Evolutionary conservation across 2,329 filamentous ascomycete species (phyloP), one percentile per base, ranked within the genome.

Genomic region (Juglanconis oblonga): DNA sequence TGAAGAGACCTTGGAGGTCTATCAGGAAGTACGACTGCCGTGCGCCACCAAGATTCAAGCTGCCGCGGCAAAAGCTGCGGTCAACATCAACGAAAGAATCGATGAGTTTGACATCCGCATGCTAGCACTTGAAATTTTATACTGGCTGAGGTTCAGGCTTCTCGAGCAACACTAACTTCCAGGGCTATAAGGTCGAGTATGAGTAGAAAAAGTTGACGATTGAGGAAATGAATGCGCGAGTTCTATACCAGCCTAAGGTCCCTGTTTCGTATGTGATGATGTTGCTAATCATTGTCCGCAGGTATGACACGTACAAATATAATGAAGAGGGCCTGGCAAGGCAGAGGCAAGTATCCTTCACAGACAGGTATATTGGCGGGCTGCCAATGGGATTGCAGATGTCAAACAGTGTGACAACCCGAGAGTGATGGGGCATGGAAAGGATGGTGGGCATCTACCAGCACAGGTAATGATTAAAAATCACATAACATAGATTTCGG

Each of bases 181-280:
- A 79, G 0, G 80, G 78, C 0, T 89, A 89, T 72, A 85, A 84
- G 67, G 86, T 89, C 0, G 80, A 83, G 63, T 81, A 88, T 55
- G 79, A 85, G 65, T 81, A 76, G 64, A 79, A 83, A 51, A 86
- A 87, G 63, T 68, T 89, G 36, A 89, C 87, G 0, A 88, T 89
- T 53, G 85, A 88, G 64, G 86, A 89, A 70, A 88, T 89, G 85
- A 89, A 89, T 62, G 76, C 77, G 76, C 84, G 74, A 75, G 81
- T 77, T 52, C 5, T 48, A 24, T 24, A 24, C 24, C 24, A 24
- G 5, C 1, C 7, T 11, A 4, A 1, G 1, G 2, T 1, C 2
- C 32, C 0, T 13, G 3, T 29, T 0, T 4, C 4, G 13, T 51
- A 5, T 11, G 24, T 55, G n/a, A 36, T 50, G 9, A 14, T 4